These are phyloP conservation scores for Daedaleopsis sinensis DNA, from an alignment of 768 basidiomycete genomes.

Conservation along the genomic window DNA sequence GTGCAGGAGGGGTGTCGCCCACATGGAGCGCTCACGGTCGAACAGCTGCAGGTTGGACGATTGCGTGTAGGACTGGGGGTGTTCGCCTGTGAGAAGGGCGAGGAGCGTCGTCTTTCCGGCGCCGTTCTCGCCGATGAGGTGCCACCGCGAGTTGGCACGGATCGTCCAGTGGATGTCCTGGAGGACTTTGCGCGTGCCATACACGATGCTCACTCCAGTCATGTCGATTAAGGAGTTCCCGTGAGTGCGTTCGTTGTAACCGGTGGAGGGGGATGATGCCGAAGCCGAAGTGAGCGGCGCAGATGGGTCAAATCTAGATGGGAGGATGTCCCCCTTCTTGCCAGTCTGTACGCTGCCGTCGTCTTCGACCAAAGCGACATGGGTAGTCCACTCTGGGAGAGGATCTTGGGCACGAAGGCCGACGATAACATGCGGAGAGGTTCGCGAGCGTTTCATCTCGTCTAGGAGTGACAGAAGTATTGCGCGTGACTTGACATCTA, in stretches of 20 bases:
- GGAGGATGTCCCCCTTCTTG: conserved; percentile 46
- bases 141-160: conserved; percentile 82
- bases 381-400: conserved; percentile 72
- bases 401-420: conserved; percentile 71
- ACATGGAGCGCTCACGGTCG: conserved; percentile 58
- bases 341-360: conserved; percentile 56
- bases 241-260: conserved; percentile 10
- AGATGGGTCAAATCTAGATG: conserved; percentile 15
- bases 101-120: conserved; percentile 96
- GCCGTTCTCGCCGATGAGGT: conserved; percentile 89
- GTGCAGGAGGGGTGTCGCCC: conserved; percentile 70
- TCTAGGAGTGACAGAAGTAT: conserved; percentile 57
- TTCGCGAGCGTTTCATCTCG: conserved; percentile 39
- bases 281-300: neutral
- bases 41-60: conserved; percentile 57
- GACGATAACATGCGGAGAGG: conserved; percentile 63
- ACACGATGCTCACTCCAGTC: conserved; percentile 68
- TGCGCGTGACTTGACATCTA: conserved; percentile 66
- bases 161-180: conserved; percentile 83
- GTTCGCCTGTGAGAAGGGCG: conserved; percentile 89
- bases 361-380: conserved; percentile 56
- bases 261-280: neutral
- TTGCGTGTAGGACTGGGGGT: conserved; percentile 92
- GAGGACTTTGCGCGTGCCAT: conserved; percentile 70
- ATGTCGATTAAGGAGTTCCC: conserved; percentile 59